Evolutionary conservation across 805 yeast genomes (phyloP).

Genomic region (Sugiyamaella boreocaroliniensis): DNA sequence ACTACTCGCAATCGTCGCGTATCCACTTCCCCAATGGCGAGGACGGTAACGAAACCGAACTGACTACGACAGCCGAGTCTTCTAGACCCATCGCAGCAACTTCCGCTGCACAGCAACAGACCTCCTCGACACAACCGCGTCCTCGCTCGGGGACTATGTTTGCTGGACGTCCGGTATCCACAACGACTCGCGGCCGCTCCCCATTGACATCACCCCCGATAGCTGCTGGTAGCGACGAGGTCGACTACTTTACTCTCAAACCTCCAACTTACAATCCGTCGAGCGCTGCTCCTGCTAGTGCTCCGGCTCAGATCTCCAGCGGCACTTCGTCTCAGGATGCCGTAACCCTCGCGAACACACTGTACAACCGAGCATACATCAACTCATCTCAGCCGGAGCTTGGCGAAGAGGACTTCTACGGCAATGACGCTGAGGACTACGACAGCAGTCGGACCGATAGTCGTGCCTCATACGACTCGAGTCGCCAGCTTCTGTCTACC

Average conservation of each 20-base stretch:
- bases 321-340: background rate
- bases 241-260: constrained; percentile 11
- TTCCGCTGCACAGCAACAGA: background rate
- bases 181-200: background rate
- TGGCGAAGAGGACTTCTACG: constrained; percentile 7
- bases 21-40: constrained; percentile 22
- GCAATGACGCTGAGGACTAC: constrained; percentile 4
- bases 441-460: background rate
- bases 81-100: constrained; percentile 1
- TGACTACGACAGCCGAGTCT: background rate
- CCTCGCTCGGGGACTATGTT: constrained; percentile 1
- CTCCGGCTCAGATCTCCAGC: background rate
- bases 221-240: constrained; percentile 1
- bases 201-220: constrained; percentile 15
- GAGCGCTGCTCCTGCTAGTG: background rate
- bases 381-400: constrained; percentile 5
- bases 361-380: constrained; percentile 2
- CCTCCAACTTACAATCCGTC: background rate
- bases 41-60: constrained; percentile 2
- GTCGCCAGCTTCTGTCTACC: constrained; percentile 4
- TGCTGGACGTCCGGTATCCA: constrained; percentile 1
- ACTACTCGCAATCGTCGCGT: constrained; percentile 19
- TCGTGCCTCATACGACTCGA: background rate
- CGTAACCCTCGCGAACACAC: constrained; percentile 6
- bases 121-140: background rate